Conservation (phyloP, 371 early-diverging fungal species). For the Rhizopus arrhizus region DNA sequence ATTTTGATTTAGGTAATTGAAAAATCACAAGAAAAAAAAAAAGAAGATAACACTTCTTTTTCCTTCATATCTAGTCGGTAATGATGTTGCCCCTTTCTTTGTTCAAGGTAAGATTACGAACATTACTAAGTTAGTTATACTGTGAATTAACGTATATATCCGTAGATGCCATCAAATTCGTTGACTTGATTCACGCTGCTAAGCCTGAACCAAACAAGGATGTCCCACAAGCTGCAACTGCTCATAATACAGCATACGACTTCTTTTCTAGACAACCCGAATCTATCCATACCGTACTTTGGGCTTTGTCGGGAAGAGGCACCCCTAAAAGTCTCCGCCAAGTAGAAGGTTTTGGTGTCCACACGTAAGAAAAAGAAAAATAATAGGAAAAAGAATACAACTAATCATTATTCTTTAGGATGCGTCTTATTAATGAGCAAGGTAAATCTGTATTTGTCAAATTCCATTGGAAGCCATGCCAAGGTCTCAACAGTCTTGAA, state of each 20-base stretch:
- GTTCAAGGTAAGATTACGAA: constrained; percentile 26
- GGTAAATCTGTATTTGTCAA: constrained; percentile 53
- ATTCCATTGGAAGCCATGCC: constrained; percentile 57
- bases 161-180: constrained; percentile 50
- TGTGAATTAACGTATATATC: no score
- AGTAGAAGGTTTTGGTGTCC: constrained; percentile 49
- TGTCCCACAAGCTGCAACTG: constrained; percentile 50
- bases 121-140: no score
- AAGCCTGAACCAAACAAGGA: constrained; percentile 55
- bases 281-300: constrained; percentile 46
- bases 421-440: constrained; percentile 49
- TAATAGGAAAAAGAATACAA: no score
- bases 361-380: constrained; percentile 20
- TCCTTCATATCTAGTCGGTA: constrained; percentile 35
- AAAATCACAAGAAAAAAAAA: no score
- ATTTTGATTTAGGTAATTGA: constrained; percentile 41
- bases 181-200: constrained; percentile 55
- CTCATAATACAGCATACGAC: constrained; percentile 55
- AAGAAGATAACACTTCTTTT: no score
- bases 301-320: constrained; percentile 51
- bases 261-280: constrained; percentile 53
- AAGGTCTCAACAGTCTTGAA: constrained; percentile 45
- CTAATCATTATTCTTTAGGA: constrained; percentile 5
- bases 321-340: constrained; percentile 47
- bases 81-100: constrained; percentile 51